Base-by-base conservation (phyloP, 345 rosid species). In the Nephelium lappaceum region DNA sequence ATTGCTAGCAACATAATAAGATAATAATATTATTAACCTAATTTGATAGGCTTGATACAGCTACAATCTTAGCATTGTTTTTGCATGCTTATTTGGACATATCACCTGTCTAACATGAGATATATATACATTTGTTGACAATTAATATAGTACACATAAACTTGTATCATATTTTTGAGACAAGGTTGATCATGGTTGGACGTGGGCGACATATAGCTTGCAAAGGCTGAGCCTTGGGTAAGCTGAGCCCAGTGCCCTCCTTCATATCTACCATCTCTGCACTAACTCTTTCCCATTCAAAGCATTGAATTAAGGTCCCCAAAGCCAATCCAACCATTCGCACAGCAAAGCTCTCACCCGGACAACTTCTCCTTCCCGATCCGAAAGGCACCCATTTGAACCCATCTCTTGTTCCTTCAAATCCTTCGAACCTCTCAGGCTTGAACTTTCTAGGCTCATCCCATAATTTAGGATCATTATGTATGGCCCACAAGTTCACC, bases 311-410 rank as follows among this genome's bases (percentile, higher is more conserved):
- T 19, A 84, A 45, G 18, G 86, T 27, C 0, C 84, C 86, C 23
- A 87, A 53, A 0, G 84, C 53, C 43, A 74, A 71, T 4, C 82
- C 85, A 21, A 80, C 58, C 79, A 79, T 76, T 7, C 68, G 66
- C 55, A 67, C 16, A 12, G 83, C 90, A 80, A 85, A 72, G 10
- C 75, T 80, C 71, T 85, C 84, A 3, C 90, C 88, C 0, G 86
- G 88, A 76, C 90, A 87, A 3, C 84, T 67, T 76, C 90, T 84
- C 72, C 92, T 78, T 5, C 92, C 89, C 10, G 77, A 19, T 66
- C 87, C 87, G 41, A 87, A 89, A 5, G 87, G 88, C 86, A 86
- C 62, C 49, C 77, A 15, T 74, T 5, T 82, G 77, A 79, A 80
- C 64, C 88, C 88, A 10, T 77, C 84, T 36, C 76, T 77, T 0